A percentile compares a stretch with the other conserved stretches of the same genome.
These are phyloP conservation scores for Hanseniaspora sp. DNA, from an alignment of 1,139 yeast species.

Conservation along the genomic window DNA sequence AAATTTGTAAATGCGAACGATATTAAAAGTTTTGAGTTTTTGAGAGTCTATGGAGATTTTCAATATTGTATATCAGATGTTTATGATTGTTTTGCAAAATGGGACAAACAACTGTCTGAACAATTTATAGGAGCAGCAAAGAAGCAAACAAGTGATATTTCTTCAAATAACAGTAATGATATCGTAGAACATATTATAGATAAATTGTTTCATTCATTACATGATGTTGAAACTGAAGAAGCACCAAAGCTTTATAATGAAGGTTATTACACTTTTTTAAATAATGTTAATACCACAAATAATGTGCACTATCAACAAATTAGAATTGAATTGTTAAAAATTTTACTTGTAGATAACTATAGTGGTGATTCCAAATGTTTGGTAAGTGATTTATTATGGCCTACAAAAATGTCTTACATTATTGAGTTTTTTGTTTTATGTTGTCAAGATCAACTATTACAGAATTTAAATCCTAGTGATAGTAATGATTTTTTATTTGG, in stretches of 20 bases:
- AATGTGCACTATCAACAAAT: conserved; percentile 39
- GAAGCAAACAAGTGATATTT: not conserved
- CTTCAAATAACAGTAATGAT: not conserved
- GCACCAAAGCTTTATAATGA: conserved; percentile 17
- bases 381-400: conserved; percentile 29
- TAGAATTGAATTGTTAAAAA: conserved; percentile 37
- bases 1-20: conserved; percentile 15
- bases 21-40: conserved; percentile 21
- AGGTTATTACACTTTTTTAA: conserved; percentile 29
- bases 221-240: conserved; percentile 7
- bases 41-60: conserved; percentile 27
- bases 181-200: not conserved
- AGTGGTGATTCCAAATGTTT: conserved; percentile 24
- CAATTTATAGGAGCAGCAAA: not conserved
- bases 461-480: conserved; percentile 18
- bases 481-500: conserved; percentile 21
- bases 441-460: conserved; percentile 26
- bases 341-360: conserved; percentile 29
- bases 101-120: conserved; percentile 14
- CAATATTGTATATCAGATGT: conserved; percentile 7
- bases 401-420: conserved; percentile 24
- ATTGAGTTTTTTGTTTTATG: conserved; percentile 30
- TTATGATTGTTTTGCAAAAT: conserved; percentile 13
- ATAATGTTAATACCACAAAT: conserved; percentile 30
- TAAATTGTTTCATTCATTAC: conserved; percentile 17